Evolutionary conservation across 2,329 filamentous ascomycete genomes (phyloP).

Genomic region (Trichoderma koningiopsis): DNA sequence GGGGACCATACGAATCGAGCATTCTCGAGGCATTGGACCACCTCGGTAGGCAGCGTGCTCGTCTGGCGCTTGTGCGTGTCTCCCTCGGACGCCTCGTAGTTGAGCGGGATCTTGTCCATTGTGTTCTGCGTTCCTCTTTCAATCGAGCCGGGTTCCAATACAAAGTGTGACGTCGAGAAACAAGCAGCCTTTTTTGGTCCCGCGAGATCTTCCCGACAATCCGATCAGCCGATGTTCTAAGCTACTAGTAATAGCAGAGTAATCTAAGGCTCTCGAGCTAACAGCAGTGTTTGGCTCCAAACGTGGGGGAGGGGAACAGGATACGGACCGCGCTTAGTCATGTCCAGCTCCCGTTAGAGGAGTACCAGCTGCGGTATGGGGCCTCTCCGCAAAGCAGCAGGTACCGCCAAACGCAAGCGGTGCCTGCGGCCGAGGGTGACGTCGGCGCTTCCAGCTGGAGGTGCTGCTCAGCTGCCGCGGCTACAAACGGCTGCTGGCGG

Average conservation of each 20-base stretch:
- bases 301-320: background rate
- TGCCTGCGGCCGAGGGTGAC: conserved; percentile 17
- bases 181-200: background rate
- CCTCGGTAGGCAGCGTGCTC: conserved; percentile 74
- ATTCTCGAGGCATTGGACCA: conserved; percentile 89
- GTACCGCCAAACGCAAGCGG: background rate
- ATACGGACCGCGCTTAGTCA: conserved; percentile 8
- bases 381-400: background rate
- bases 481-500: conserved; percentile 24
- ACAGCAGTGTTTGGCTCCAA: background rate
- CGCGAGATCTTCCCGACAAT: background rate
- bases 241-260: too few relatives aligned
- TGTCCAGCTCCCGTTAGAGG: background rate
- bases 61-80: conserved; percentile 71
- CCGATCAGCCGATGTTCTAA: conserved; percentile 12
- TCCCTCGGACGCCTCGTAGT: conserved; percentile 73
- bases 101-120: conserved; percentile 70
- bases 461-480: conserved; percentile 1
- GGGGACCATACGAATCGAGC: conserved; percentile 76
- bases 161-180: conserved; percentile 7
- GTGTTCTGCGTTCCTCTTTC: background rate
- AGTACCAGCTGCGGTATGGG: background rate
- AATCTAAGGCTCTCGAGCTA: background rate
- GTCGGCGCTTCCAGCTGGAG: background rate
- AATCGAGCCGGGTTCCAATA: background rate